Conservation (phyloP, 148 eudicot species). For the Cornus suecica region DNA sequence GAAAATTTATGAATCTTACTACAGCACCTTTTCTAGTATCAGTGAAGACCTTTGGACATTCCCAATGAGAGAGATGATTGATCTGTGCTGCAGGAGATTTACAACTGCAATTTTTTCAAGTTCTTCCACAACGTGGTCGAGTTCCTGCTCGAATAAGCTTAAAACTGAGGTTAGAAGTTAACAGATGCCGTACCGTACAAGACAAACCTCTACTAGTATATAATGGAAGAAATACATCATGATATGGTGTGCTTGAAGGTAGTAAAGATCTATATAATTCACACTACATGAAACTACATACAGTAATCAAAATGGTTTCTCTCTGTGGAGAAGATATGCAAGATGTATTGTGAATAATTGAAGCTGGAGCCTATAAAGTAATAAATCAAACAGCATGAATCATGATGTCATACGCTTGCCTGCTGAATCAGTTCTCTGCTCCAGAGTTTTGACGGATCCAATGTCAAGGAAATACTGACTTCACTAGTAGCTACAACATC, state of each 20-base stretch:
- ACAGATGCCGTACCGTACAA: too few species aligned
- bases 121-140: conserved; percentile 72
- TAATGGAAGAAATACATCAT: too few species aligned
- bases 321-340: background rate
- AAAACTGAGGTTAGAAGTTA: background rate
- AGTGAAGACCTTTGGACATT: conserved; percentile 80
- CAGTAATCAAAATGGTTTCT: background rate
- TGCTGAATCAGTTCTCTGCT: conserved; percentile 91
- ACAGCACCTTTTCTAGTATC: conserved; percentile 67
- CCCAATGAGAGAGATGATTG: conserved; percentile 84
- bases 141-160: conserved; percentile 45
- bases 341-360: too few species aligned
- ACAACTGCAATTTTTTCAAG: conserved; percentile 84
- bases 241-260: background rate
- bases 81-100: conserved; percentile 66
- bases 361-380: too few species aligned
- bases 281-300: background rate
- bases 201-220: too few species aligned
- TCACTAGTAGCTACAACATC: conserved; percentile 98
- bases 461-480: conserved; percentile 83
- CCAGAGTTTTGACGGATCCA: conserved; percentile 94
- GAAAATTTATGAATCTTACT: too few species aligned
- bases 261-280: background rate
- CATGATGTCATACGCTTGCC: conserved; percentile 53
- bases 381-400: too few species aligned